These are phyloP conservation scores for Syzygium grande DNA, from an alignment of 345 rosid genomes.

Conservation along the genomic window DNA sequence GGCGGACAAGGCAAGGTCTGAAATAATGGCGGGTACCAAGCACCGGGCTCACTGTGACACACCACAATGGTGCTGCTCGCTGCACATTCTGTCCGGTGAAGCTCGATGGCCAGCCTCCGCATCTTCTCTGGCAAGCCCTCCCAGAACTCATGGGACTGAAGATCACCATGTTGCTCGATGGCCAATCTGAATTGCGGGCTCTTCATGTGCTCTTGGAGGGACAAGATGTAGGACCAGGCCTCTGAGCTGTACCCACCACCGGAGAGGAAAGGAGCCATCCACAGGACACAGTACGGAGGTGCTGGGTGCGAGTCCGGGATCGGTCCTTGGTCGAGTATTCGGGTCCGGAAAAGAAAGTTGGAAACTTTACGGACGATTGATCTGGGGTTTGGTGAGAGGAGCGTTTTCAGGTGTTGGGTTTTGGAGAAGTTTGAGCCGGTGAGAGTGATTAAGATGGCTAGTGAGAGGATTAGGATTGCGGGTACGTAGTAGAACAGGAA, in stretches of 20 bases:
- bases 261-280: conserved; percentile 94
- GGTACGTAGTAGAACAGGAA: conserved; percentile 25
- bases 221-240: conserved; percentile 72
- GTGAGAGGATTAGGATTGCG: conserved; percentile 28
- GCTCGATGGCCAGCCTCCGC: conserved; percentile 32
- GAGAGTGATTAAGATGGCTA: conserved; percentile 26
- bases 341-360: conserved; percentile 5
- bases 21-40: conserved; percentile 85
- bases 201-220: conserved; percentile 29
- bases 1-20: conserved; percentile 80
- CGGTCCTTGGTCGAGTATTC: conserved; percentile 2
- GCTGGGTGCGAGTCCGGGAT: conserved; percentile 1
- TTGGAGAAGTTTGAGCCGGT: conserved; percentile 28
- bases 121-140: conserved; percentile 48
- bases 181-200: conserved; percentile 42
- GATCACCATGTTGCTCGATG: conserved; percentile 75
- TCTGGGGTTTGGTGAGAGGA: conserved; percentile 18
- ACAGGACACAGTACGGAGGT: conserved; percentile 50
- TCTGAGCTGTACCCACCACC: conserved; percentile 96
- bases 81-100: conserved; percentile 40
- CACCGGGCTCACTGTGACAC: conserved; percentile 95
- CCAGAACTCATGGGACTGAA: conserved; percentile 57
- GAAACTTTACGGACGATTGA: conserved; percentile 16
- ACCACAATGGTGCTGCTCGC: conserved; percentile 59
- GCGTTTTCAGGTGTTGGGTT: conserved; percentile 23